Percentiles rank a stretch among this genome's conserved stretches.
phyloP scores from a whole-genome alignment of 192 early-diverging fungal genomes.

The Coemansia sp. region DNA sequence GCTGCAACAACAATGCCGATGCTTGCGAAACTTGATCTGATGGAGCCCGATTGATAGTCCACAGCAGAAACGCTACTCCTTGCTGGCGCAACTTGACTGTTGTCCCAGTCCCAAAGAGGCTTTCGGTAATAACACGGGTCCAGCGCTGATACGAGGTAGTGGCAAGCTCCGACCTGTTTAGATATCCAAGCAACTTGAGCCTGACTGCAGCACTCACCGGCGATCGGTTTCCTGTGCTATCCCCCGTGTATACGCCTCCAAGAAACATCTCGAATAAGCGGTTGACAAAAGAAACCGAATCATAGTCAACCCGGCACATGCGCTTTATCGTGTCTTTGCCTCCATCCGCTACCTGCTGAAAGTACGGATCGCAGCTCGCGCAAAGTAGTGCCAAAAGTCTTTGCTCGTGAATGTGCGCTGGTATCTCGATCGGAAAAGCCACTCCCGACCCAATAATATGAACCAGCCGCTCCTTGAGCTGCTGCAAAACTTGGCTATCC shows the following conservation, averaged over 20 bases:
- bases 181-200: constrained; percentile 41
- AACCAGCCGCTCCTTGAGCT: constrained; percentile 24
- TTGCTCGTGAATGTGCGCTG: constrained; percentile 51
- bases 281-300: constrained; percentile 60
- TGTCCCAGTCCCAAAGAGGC: constrained; percentile 68
- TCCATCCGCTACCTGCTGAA: constrained; percentile 61
- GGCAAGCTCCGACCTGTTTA: constrained; percentile 63
- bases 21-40: constrained; percentile 59
- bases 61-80: constrained; percentile 85
- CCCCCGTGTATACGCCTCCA: constrained; percentile 44
- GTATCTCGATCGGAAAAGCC: constrained; percentile 49
- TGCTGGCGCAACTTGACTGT: constrained; percentile 67
- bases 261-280: constrained; percentile 64
- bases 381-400: constrained; percentile 47
- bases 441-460: constrained; percentile 33
- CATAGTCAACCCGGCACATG: constrained; percentile 67
- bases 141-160: constrained; percentile 68
- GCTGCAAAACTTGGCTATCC: constrained; percentile 34
- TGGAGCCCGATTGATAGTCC: constrained; percentile 76
- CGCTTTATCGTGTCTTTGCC: constrained; percentile 82
- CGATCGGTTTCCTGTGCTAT: constrained; percentile 9
- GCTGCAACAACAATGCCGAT: constrained; percentile 68
- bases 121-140: constrained; percentile 75
- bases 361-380: constrained; percentile 65
- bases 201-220: constrained; percentile 21